Conservation (phyloP, 2,329 filamentous ascomycete species). For the Xylaria sp. region DNA sequence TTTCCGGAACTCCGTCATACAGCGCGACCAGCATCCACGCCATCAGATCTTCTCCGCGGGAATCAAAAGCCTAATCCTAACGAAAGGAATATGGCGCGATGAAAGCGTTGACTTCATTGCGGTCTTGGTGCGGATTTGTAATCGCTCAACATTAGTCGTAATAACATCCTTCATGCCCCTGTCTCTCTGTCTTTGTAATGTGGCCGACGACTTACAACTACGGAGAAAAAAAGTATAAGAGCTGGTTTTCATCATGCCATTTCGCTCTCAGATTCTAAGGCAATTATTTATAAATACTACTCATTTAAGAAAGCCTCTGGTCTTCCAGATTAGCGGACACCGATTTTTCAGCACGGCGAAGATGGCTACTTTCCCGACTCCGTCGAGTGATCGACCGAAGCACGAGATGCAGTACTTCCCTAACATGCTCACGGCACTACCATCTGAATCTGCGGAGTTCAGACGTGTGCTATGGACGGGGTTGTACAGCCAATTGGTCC, state of each 20-base stretch:
- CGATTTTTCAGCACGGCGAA: constrained; percentile 29
- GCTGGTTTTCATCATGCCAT: too few relatives aligned
- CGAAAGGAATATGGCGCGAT: neutral
- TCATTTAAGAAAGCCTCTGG: too few relatives aligned
- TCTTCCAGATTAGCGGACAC: neutral
- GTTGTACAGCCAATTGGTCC: constrained; percentile 70
- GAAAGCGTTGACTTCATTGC: neutral
- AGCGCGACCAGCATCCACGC: too few relatives aligned
- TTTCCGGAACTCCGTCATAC: neutral
- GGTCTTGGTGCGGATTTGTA: neutral
- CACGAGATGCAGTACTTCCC: constrained; percentile 72
- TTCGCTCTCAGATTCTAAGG: too few relatives aligned
- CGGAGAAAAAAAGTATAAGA: neutral
- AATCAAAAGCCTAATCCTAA: neutral
- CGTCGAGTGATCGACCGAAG: constrained; percentile 55
- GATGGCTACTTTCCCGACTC: constrained; percentile 49
- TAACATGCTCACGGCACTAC: constrained; percentile 63
- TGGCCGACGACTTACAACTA: too few relatives aligned
- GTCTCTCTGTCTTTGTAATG: neutral
- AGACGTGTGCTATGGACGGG: constrained; percentile 71
- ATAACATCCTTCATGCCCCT: neutral
- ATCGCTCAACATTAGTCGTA: neutral
- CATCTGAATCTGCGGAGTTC: constrained; percentile 67
- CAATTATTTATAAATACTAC: too few relatives aligned
- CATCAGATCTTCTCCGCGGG: neutral